phyloP scores from a whole-genome alignment of 768 basidiomycete species.

The Peribolospora kevripleyi region DNA sequence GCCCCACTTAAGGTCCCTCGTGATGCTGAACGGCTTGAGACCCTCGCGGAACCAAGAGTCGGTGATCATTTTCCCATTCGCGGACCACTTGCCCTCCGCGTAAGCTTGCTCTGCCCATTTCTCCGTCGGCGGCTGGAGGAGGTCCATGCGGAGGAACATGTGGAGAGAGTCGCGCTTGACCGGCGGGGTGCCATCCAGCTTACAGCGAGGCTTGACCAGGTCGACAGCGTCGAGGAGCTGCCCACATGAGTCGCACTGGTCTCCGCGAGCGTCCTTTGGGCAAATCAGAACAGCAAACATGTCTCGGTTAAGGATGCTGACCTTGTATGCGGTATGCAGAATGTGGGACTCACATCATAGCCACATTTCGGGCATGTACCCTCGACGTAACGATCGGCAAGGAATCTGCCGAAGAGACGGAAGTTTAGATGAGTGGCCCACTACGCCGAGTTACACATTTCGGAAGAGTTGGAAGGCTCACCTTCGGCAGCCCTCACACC shows the following conservation, averaged over 20 bases:
- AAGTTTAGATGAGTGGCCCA: too few relatives aligned
- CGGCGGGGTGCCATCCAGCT: constrained; percentile 53
- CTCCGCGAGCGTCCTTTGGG: constrained; percentile 71
- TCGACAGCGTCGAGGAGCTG: constrained; percentile 31
- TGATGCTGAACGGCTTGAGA: constrained; percentile 66
- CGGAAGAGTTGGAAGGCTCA: constrained; percentile 18
- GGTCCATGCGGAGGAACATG: constrained; percentile 72
- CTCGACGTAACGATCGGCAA: constrained; percentile 93
- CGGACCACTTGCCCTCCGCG: constrained; percentile 70
- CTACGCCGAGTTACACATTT: background rate
- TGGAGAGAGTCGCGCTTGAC: constrained; percentile 60
- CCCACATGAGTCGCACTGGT: constrained; percentile 79
- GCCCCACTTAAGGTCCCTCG: constrained; percentile 86
- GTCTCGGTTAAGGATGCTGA: background rate
- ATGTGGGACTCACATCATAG: constrained; percentile 35
- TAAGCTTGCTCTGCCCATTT: constrained; percentile 65
- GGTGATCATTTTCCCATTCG: constrained; percentile 73
- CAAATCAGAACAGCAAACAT: background rate
- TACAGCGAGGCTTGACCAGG: constrained; percentile 80
- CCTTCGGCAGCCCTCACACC: constrained; percentile 77
- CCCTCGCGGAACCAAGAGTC: constrained; percentile 71
- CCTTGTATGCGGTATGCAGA: background rate
- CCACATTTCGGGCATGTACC: constrained; percentile 89
- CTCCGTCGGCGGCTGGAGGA: constrained; percentile 54
- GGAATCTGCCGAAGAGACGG: constrained; percentile 31